Conservation (phyloP, 805 yeast species). For the Candida saitoana region DNA sequence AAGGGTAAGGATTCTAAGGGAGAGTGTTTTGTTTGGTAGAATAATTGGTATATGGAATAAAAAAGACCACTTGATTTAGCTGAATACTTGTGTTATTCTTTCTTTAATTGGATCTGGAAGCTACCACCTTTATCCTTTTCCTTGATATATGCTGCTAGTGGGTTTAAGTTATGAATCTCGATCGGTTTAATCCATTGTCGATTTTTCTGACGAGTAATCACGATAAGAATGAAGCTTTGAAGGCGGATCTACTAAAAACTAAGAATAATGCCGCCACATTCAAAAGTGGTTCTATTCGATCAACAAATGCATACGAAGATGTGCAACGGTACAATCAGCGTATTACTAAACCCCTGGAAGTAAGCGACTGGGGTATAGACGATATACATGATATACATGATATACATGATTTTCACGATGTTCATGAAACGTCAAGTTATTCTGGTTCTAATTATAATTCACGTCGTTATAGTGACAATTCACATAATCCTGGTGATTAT, state of each 20-base stretch:
- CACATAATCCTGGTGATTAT: neutral
- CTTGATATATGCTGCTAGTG: neutral
- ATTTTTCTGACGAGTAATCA: constrained; percentile 14
- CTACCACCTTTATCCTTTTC: neutral
- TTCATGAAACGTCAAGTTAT: neutral
- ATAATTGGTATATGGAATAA: neutral
- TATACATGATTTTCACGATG: neutral
- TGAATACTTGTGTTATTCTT: neutral
- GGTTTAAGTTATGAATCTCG: constrained; percentile 22
- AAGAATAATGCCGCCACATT: constrained; percentile 7
- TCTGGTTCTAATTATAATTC: neutral
- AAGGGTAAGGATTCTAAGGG: neutral
- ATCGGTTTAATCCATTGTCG: constrained; percentile 23
- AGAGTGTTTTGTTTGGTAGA: neutral
- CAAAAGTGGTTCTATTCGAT: neutral
- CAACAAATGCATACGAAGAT: neutral
- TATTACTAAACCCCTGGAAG: constrained; percentile 5
- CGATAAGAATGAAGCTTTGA: neutral
- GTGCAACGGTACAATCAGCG: neutral
- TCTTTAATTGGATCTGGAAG: neutral
- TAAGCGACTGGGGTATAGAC: constrained; percentile 39
- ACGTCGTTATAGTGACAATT: neutral
- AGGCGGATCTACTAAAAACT: neutral
- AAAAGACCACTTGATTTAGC: neutral
- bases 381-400: constrained; percentile 9